A percentile compares a stretch with the other conserved stretches of the same genome.
These are phyloP conservation scores for Populus simonii DNA, from an alignment of 345 rosid species.

Conservation along the genomic window DNA sequence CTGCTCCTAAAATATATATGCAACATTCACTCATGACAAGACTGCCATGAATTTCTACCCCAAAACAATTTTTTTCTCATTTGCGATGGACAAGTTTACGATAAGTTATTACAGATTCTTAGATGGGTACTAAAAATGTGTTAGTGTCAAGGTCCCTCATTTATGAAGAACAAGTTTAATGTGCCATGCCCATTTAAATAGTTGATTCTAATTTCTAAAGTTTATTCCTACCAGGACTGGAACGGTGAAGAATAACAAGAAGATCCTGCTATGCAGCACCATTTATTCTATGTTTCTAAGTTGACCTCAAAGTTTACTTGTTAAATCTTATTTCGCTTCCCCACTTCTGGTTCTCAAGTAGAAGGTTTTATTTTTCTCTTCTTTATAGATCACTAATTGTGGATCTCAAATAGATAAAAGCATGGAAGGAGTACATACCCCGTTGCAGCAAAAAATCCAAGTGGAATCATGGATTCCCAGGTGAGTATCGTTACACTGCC, in stretches of 20 bases:
- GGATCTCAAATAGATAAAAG: background rate
- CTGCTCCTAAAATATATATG: too few species aligned
- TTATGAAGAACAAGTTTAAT: too few species aligned
- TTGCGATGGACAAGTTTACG: background rate
- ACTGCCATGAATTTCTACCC: too few species aligned
- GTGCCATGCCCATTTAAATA: too few species aligned
- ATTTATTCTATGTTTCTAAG: too few species aligned
- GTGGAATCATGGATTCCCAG: constrained; percentile 64
- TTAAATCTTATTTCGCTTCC: too few species aligned
- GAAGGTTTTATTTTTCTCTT: background rate
- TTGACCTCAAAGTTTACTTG: background rate
- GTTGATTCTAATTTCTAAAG: background rate
- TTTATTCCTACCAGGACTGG: background rate
- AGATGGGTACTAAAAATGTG: too few species aligned
- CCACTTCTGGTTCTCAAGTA: background rate
- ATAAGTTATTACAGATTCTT: too few species aligned
- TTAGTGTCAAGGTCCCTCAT: too few species aligned
- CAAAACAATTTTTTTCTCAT: background rate
- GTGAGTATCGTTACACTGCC: constrained; percentile 42
- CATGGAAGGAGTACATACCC: constrained; percentile 34
- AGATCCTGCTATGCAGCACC: too few species aligned
- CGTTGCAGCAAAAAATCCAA: constrained; percentile 59
- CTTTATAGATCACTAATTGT: background rate
- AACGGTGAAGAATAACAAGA: too few species aligned
- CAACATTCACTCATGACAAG: background rate